A percentile compares a stretch with the other conserved stretches of the same genome.
These are phyloP conservation scores for Coniochaeta ligniaria DNA, from an alignment of 2,329 filamentous ascomycete genomes.

Conservation along the genomic window DNA sequence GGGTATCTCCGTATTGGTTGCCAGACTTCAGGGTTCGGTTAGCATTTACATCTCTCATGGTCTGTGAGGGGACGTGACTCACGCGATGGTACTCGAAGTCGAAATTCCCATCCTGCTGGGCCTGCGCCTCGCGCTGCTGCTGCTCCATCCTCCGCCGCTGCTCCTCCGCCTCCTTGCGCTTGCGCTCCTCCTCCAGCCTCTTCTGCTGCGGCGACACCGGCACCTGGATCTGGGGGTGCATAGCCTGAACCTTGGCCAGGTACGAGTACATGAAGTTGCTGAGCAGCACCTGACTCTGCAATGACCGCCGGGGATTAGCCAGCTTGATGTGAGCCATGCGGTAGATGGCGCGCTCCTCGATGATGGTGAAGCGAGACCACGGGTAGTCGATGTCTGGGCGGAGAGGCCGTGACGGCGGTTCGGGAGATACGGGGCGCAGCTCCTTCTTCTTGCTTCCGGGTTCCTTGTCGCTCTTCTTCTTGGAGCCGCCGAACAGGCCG, in stretches of 20 bases:
- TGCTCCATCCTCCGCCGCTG: conserved; percentile 28
- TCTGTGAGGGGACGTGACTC: conserved; percentile 7
- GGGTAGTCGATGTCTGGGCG: conserved; percentile 90
- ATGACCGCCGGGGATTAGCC: conserved; percentile 85
- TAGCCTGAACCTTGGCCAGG: conserved; percentile 94
- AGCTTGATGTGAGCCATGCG: conserved; percentile 98
- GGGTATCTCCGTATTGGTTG: conserved; percentile 21
- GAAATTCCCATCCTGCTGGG: conserved; percentile 19
- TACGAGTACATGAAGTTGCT: conserved; percentile 99
- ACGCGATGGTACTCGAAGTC: conserved; percentile 29
- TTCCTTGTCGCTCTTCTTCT: conserved; percentile 79
- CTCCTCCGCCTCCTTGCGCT: conserved; percentile 33
- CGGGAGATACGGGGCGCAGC: conserved; percentile 71
- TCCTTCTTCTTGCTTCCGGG: conserved; percentile 66
- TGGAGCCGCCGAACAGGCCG: conserved; percentile 82
- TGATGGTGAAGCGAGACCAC: conserved; percentile 90
- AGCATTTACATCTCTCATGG: background rate
- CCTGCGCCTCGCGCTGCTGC: conserved; percentile 8
- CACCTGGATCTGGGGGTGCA: conserved; percentile 93
- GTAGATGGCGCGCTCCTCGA: conserved; percentile 96
- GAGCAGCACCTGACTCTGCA: conserved; percentile 90
- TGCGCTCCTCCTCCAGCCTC: conserved; percentile 35
- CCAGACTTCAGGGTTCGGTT: conserved; percentile 13
- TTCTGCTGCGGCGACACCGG: conserved; percentile 64
- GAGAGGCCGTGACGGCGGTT: conserved; percentile 63